Conservation (phyloP, 2,329 filamentous ascomycete genomes). For the Xylariaceae sp. region DNA sequence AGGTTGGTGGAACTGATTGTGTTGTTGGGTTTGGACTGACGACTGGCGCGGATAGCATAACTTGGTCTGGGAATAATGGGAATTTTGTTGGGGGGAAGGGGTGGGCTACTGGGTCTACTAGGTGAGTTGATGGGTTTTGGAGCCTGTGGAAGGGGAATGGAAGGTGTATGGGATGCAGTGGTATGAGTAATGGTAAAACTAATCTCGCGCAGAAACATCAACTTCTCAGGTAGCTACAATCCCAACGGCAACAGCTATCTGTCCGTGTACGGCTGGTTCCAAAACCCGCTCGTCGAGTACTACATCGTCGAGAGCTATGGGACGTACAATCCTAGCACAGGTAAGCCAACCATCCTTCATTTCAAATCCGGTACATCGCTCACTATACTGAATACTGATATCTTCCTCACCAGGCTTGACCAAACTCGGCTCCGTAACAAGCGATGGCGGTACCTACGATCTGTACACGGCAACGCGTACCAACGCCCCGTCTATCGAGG, state of each 20-base stretch:
- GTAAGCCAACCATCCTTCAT: not conserved
- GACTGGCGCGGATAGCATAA: conserved; percentile 48
- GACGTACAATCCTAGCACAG: conserved; percentile 39
- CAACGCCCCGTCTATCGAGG: conserved; percentile 43
- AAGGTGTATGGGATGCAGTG: not conserved
- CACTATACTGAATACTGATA: too few species aligned
- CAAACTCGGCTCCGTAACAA: conserved; percentile 31
- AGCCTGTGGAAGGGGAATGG: not conserved
- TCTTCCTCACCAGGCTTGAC: conserved; percentile 24
- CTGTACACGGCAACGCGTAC: conserved; percentile 31
- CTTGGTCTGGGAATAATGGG: conserved; percentile 35
- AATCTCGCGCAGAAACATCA: conserved; percentile 5
- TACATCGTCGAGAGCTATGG: conserved; percentile 43
- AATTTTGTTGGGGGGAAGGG: conserved; percentile 51
- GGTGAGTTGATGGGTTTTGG: not conserved
- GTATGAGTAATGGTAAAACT: not conserved
- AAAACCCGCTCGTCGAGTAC: conserved; percentile 37
- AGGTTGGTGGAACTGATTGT: too few species aligned
- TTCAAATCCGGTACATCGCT: too few species aligned
- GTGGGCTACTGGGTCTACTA: conserved; percentile 35
- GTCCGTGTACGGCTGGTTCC: conserved; percentile 38
- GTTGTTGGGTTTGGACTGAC: too few species aligned
- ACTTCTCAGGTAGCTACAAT: conserved; percentile 12
- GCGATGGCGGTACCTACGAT: conserved; percentile 34
- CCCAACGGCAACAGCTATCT: conserved; percentile 23